Base-by-base conservation (phyloP, 2,329 filamentous ascomycete species). In the Sordariomycetes sp. region DNA sequence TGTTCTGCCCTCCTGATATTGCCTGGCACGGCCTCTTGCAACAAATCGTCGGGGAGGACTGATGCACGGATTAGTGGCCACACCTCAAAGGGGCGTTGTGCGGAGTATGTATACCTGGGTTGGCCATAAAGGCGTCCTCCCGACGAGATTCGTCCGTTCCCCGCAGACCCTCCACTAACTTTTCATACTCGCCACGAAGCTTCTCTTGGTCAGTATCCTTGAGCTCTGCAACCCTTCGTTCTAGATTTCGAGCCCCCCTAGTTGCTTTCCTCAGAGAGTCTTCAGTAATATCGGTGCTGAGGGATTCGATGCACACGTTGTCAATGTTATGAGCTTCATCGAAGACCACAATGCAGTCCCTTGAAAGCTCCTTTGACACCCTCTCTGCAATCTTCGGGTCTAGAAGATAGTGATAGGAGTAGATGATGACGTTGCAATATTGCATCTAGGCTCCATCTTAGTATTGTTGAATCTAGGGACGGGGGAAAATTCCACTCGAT, bases 241-340 rank as follows among this genome's bases (percentile, higher is more conserved):
- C 94, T 1, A 99, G 76, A 63, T 95, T 97, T 62, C 86, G 86
- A 13, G 92, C 95, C 5, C 94, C 94, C 62, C 90, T 81, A 1
- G 90, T 91, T 22, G 94, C 94, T 72, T 90, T 95, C 24, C 91
- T 83, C 56, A 99, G 70, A 0, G 92, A 96, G 63, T 97, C 94
- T 67, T 99, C 91, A 0, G 92, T 97, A 58, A 99, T 82, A 65
- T 99, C 94, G 50, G 96, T 97, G 66, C 94, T 99, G 13, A 97
- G 75, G 1, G 94, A 92, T 67, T 99, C 94, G 63, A 99, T 99
- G 69, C 95, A 99, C 59, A 99, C 94, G 67, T 99, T 99, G 77
- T 99, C 94, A 64, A 99, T 99, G 67, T 99, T 99, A 74, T 99
- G 94, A 15, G 94, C 94, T 70, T 99, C 94, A 66, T 99, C 94